A percentile compares a stretch with the other conserved stretches of the same genome.
These are phyloP conservation scores for Saccharomycopsis sp. DNA, from an alignment of 805 yeast genomes.

Conservation along the genomic window DNA sequence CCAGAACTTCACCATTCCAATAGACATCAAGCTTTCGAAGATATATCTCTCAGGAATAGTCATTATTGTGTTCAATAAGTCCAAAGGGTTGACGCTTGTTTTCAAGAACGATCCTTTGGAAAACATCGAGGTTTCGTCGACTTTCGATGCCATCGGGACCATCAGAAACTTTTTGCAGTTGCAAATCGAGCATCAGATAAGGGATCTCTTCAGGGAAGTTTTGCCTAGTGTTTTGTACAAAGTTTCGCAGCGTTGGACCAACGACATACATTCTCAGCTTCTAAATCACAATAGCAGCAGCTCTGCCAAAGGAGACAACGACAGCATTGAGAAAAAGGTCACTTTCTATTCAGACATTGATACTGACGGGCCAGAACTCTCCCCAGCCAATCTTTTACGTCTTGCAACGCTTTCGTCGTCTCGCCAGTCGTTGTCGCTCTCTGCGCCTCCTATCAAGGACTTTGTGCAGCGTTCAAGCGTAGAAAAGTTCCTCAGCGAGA, in stretches of 20 bases:
- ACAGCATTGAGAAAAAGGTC: conserved; percentile 29
- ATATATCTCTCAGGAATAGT: conserved; percentile 74
- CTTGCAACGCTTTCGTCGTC: conserved; percentile 64
- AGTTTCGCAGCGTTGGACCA: conserved; percentile 57
- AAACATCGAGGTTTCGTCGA: conserved; percentile 70
- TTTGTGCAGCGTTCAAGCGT: conserved; percentile 51
- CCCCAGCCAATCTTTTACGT: conserved; percentile 61
- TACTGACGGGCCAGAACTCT: conserved; percentile 52
- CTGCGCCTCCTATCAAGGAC: conserved; percentile 50
- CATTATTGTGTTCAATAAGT: conserved; percentile 72
- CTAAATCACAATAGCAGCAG: conserved; percentile 9
- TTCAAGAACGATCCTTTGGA: conserved; percentile 87
- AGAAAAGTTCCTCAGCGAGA: conserved; percentile 24
- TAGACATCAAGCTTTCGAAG: conserved; percentile 66
- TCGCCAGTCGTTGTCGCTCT: conserved; percentile 73
- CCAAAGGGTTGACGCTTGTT: conserved; percentile 79
- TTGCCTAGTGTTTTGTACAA: conserved; percentile 76
- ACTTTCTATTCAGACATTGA: conserved; percentile 45
- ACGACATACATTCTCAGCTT: conserved; percentile 28
- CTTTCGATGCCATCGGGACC: conserved; percentile 81
- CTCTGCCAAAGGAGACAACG: conserved; percentile 3
- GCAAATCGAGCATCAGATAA: conserved; percentile 74
- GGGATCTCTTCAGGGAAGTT: conserved; percentile 77
- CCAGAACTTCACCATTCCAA: conserved; percentile 68
- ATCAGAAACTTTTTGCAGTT: conserved; percentile 76